Evolutionary conservation across 768 basidiomycete genomes (phyloP).

Genomic region (Kwoniella heveanensis): DNA sequence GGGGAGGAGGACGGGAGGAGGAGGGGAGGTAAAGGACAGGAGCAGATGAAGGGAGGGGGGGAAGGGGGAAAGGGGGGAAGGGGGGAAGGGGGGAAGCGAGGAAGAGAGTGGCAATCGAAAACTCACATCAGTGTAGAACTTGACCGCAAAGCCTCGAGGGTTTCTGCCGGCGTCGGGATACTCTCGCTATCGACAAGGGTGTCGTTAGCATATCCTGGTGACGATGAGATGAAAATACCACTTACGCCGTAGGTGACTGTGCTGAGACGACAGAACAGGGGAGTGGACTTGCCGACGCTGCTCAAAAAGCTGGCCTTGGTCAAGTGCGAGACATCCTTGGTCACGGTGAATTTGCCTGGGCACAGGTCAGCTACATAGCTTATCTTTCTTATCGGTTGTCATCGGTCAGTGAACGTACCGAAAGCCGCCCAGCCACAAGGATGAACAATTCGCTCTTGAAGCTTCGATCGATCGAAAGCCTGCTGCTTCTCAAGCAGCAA

Average conservation of each 20-base stretch:
- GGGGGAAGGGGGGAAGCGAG: no score
- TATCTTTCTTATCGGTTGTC: no score
- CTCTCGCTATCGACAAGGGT: slow-evolving; percentile 22
- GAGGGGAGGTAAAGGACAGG: no score
- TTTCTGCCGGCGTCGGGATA: slow-evolving; percentile 41
- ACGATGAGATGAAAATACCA: neutral
- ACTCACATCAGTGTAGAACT: slow-evolving; percentile 35
- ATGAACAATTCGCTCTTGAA: slow-evolving; percentile 52
- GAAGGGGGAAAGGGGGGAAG: no score
- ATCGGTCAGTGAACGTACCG: slow-evolving; percentile 20
- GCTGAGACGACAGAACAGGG: slow-evolving; percentile 42
- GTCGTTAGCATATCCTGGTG: neutral
- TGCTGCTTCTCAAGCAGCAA: slow-evolving; percentile 54
- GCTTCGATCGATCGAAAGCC: slow-evolving; percentile 51
- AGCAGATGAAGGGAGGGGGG: no score
- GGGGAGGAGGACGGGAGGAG: no score
- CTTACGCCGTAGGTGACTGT: slow-evolving; percentile 51
- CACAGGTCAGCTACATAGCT: no score
- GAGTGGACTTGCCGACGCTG: slow-evolving; percentile 41
- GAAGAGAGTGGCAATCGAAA: no score
- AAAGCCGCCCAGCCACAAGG: slow-evolving; percentile 49
- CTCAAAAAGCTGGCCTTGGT: slow-evolving; percentile 52
- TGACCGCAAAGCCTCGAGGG: slow-evolving; percentile 37
- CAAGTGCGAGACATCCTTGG: slow-evolving; percentile 46
- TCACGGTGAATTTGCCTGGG: slow-evolving; percentile 45